phyloP scores from a whole-genome alignment of 768 basidiomycete genomes.

The Russula abietina region DNA sequence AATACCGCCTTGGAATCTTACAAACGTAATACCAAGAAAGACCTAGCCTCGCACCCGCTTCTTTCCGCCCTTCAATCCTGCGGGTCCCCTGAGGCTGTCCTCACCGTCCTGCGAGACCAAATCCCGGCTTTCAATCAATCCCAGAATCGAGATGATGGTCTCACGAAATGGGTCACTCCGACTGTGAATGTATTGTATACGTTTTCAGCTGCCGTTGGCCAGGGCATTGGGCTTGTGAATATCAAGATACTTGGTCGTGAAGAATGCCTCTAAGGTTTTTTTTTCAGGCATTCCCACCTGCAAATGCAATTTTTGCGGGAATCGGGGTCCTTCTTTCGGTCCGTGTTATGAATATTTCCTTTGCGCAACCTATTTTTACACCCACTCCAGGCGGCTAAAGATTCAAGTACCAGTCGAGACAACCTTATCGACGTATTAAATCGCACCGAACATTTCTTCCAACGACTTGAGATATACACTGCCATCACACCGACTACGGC shows the following conservation, averaged over 20 bases:
- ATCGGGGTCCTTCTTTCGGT: not conserved
- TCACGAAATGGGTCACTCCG: not conserved
- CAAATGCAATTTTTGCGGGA: not conserved
- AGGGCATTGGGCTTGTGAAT: not conserved
- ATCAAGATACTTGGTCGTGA: not conserved
- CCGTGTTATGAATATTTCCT: not conserved
- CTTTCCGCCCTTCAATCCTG: not conserved
- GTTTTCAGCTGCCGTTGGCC: not conserved
- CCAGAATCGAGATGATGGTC: not conserved
- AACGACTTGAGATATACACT: not conserved
- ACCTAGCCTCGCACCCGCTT: not conserved
- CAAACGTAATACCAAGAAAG: not conserved
- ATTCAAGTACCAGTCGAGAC: not conserved
- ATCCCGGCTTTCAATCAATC: not conserved
- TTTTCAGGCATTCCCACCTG: not conserved
- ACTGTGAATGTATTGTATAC: not conserved
- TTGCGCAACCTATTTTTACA: not conserved
- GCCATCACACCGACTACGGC: not conserved
- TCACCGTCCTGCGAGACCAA: not conserved
- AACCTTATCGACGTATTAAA: not conserved
- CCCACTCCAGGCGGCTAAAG: not conserved
- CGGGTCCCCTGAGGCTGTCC: not conserved
- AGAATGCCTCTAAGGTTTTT: not conserved
- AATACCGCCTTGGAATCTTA: not conserved
- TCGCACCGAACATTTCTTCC: not conserved